Percentiles rank a stretch among this genome's conserved stretches.
phyloP scores from a whole-genome alignment of 208 protist genomes.

The Trichomonas tenax region DNA sequence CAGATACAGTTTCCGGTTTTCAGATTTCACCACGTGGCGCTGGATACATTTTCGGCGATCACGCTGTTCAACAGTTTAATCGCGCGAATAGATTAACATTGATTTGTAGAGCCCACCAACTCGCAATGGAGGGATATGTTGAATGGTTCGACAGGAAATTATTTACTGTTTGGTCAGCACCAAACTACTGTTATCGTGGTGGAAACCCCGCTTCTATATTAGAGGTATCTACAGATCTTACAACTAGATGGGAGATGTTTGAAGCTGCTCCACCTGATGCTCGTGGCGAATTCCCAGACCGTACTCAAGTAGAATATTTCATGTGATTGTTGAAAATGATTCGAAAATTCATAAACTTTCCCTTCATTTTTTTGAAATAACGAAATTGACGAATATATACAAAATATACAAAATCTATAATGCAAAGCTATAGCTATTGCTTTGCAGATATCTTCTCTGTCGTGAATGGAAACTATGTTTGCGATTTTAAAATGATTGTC shows the following conservation, averaged over 20 bases:
- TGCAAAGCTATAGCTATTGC: too few relatives aligned
- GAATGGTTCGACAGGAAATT: slow-evolving; percentile 50
- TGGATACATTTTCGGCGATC: slow-evolving; percentile 94
- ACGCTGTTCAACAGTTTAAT: slow-evolving; percentile 80
- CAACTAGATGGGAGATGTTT: slow-evolving; percentile 70
- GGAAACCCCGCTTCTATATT: slow-evolving; percentile 47
- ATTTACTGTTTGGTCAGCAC: slow-evolving; percentile 51
- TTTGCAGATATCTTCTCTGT: too few relatives aligned
- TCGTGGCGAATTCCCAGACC: slow-evolving; percentile 33
- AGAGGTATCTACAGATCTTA: slow-evolving; percentile 78
- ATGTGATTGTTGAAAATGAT: neutral
- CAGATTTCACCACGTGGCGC: slow-evolving; percentile 86
- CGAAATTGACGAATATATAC: too few relatives aligned
- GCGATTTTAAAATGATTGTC: too few relatives aligned
- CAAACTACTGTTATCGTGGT: slow-evolving; percentile 52
- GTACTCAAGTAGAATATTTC: neutral
- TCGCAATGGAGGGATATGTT: slow-evolving; percentile 52
- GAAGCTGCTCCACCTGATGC: slow-evolving; percentile 79
- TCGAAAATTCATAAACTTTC: neutral
- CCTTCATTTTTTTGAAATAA: neutral
- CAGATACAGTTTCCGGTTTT: slow-evolving; percentile 81
- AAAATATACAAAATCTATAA: too few relatives aligned
- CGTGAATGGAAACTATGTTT: too few relatives aligned
- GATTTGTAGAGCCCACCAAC: slow-evolving; percentile 54
- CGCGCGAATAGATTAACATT: slow-evolving; percentile 72